Percentiles rank a stretch among this genome's conserved stretches.
phyloP scores from a whole-genome alignment of 148 eudicot genomes.

The Selenicereus undatus region DNA sequence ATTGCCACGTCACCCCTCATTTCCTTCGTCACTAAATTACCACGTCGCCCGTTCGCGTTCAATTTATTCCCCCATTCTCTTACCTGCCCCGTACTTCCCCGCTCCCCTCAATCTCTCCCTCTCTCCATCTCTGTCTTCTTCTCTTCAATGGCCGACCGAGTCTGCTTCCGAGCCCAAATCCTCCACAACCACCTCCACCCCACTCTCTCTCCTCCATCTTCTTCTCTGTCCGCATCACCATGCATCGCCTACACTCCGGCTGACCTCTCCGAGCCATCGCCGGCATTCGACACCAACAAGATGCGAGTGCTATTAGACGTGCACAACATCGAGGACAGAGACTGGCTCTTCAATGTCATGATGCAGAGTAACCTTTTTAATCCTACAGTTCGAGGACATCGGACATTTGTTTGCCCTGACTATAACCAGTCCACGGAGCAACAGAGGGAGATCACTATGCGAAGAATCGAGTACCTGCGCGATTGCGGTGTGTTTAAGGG shows the following conservation, averaged over 20 bases:
- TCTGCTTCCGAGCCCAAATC: too few species aligned
- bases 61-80: too few species aligned
- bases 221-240: conserved; percentile 28
- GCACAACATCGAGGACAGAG: conserved; percentile 63
- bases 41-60: too few species aligned
- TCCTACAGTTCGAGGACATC: conserved; percentile 45
- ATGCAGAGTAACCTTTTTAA: conserved; percentile 50
- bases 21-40: too few species aligned
- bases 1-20: too few species aligned
- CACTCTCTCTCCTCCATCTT: not conserved
- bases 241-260: conserved; percentile 60
- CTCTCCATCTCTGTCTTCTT: too few species aligned
- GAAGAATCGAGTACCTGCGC: conserved; percentile 46
- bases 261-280: conserved; percentile 32
- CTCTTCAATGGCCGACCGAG: too few species aligned
- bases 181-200: conserved; percentile 43
- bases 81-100: too few species aligned
- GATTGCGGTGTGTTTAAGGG: conserved; percentile 59
- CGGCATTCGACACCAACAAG: conserved; percentile 34
- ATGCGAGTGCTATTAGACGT: conserved; percentile 65
- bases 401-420: conserved; percentile 52
- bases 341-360: conserved; percentile 63
- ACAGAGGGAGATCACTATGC: conserved; percentile 71
- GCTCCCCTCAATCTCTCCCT: too few species aligned
- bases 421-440: conserved; percentile 77